Evolutionary conservation across 106 monocot genomes (phyloP).

Genomic region (Narthecium ossifragum): DNA sequence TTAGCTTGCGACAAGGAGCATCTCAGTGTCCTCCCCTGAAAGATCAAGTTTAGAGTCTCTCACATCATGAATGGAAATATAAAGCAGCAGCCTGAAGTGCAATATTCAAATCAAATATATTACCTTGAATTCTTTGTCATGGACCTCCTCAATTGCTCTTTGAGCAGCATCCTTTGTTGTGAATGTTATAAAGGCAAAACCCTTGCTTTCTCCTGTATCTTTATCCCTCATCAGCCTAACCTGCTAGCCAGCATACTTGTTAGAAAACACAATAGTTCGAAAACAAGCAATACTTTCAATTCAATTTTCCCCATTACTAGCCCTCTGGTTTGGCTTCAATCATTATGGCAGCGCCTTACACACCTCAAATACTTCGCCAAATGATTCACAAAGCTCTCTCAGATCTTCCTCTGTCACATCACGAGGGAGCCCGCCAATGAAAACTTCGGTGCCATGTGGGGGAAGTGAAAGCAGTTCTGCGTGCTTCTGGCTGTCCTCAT

Average conservation of each 20-base stretch:
- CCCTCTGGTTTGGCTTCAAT: no score
- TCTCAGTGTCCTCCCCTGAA: constrained; percentile 83
- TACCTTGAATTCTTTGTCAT: constrained; percentile 91
- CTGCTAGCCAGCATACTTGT: constrained; percentile 29
- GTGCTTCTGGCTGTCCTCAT: constrained; percentile 49
- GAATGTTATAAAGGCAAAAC: constrained; percentile 85
- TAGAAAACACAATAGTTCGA: constrained; percentile 1
- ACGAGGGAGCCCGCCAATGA: constrained; percentile 84
- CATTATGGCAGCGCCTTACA: no score
- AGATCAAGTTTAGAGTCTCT: constrained; percentile 2
- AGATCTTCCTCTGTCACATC: constrained; percentile 78
- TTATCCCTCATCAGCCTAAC: constrained; percentile 79
- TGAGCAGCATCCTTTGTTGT: constrained; percentile 70
- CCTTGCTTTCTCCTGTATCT: constrained; percentile 87
- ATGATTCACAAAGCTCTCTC: constrained; percentile 72
- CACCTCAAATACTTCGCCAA: constrained; percentile 95
- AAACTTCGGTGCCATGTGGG: constrained; percentile 94
- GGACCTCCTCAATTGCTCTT: constrained; percentile 76
- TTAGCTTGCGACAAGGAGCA: constrained; percentile 94
- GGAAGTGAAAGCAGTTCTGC: constrained; percentile 82
- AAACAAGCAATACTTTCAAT: not conserved
- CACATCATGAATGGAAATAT: no score
- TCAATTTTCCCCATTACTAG: no score
- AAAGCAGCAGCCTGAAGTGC: no score
- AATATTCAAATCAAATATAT: not conserved